These are phyloP conservation scores for Zasmidium citrigriseum DNA, from an alignment of 2,329 filamentous ascomycete genomes.

Conservation along the genomic window DNA sequence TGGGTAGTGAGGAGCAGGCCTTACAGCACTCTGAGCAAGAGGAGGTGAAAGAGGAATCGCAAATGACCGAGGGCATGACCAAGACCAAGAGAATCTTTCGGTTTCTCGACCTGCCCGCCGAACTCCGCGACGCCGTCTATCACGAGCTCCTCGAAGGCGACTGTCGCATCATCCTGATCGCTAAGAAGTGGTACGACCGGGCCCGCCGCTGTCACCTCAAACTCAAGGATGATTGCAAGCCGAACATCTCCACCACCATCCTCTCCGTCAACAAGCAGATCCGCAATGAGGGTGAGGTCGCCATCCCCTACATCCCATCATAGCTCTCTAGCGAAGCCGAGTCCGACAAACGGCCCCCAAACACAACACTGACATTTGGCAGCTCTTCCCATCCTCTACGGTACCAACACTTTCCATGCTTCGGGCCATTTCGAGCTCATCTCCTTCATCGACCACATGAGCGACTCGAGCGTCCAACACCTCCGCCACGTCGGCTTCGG, in stretches of 20 bases:
- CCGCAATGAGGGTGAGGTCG: not conserved
- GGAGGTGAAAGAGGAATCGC: too few species aligned
- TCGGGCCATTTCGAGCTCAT: not conserved
- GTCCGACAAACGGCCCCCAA: not conserved
- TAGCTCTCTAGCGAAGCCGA: too few species aligned
- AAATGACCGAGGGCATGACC: too few species aligned
- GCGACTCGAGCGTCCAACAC: not conserved
- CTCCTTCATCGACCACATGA: not conserved
- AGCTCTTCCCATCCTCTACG: not conserved
- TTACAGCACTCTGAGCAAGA: too few species aligned
- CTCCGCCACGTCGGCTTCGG: not conserved
- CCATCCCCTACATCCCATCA: too few species aligned
- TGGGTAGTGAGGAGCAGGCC: too few species aligned
- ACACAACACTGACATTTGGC: not conserved
- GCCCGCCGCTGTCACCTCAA: not conserved
- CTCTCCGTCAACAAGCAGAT: not conserved
- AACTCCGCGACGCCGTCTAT: conserved; percentile 9
- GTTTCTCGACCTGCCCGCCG: not conserved
- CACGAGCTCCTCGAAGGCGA: not conserved
- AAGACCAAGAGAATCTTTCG: too few species aligned
- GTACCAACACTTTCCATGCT: not conserved
- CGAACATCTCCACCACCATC: not conserved
- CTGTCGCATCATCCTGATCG: too few species aligned
- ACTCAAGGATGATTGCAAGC: not conserved
- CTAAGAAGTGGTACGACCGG: too few species aligned